phyloP scores from a whole-genome alignment of 2,329 filamentous ascomycete genomes.

The Paecilomyces fulvus region DNA sequence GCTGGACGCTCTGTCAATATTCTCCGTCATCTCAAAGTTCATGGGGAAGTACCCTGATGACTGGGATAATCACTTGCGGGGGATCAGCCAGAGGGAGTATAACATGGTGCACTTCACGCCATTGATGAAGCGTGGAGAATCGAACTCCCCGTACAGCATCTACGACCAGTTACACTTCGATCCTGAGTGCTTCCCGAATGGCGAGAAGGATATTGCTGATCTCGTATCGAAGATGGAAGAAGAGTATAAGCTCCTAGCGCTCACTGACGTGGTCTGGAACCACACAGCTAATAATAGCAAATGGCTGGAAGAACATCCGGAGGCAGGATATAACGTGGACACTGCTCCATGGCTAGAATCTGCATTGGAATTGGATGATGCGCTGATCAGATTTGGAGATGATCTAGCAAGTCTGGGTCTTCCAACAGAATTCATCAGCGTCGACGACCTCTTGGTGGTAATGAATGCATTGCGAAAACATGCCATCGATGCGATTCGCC shows the following conservation, averaged over 20 bases:
- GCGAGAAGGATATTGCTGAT: conserved; percentile 69
- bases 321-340: conserved; percentile 86
- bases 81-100: conserved; percentile 86
- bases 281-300: conserved; percentile 93
- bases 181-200: conserved; percentile 68
- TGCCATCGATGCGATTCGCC: conserved; percentile 64
- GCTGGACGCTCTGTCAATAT: conserved; percentile 78
- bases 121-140: conserved; percentile 75
- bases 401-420: conserved; percentile 60
- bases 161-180: conserved; percentile 90
- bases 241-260: conserved; percentile 71
- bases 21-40: conserved; percentile 94
- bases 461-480: conserved; percentile 78
- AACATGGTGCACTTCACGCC: conserved; percentile 99
- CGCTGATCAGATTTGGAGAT: conserved; percentile 57
- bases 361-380: conserved; percentile 67
- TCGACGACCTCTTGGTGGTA: conserved; percentile 66
- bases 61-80: conserved; percentile 81
- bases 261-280: conserved; percentile 97
- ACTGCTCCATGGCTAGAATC: conserved; percentile 68
- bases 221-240: conserved; percentile 76
- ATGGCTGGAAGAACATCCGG: conserved; percentile 90
- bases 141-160: conserved; percentile 95
- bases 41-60: conserved; percentile 87
- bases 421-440: conserved; percentile 61